Base-by-base conservation (phyloP, 257 asterid species). In the Nemophila menziesii region DNA sequence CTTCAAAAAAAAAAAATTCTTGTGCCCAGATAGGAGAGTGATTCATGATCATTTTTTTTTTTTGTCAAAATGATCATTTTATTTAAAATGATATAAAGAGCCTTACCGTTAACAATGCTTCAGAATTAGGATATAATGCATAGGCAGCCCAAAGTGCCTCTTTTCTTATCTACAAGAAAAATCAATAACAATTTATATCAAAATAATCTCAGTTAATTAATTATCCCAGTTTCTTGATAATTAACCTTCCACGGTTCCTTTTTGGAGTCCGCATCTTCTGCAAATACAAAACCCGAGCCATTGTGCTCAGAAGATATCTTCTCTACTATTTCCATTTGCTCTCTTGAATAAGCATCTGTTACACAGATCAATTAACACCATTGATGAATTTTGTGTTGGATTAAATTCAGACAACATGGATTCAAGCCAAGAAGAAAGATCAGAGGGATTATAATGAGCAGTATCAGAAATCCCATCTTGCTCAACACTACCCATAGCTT, bases 121-220 rank as follows among this genome's bases (percentile, higher is more conserved):
- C 95, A 24, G 45, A 76, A 33, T 69, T 58, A 45, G 94, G 98
- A 65, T 53, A 74, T 93, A 84, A 71, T 12, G 98, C 98, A 59
- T 78, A 81, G 73, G 87, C 82, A 46, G 98, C 96, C 98, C 98
- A 89, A 29, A 84, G 96, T 51, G 98, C 98, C 68, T 89, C 98
- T 71, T 84, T 89, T 57, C 98, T 79, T 70, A 84, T 74, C 98
- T 89, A 58, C 67, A 68, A 19, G 43, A 10, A 29, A 29, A 29
- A 5, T 33, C 37, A 21, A 24, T 7, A 15, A 51, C 16, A 55
- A 10, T n/a, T n/a, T n/a, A n/a, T 4, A 20, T 29, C n/a, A n/a
- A n/a, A 11, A 33, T 39, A 29, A 29, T 29, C 36, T 29, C 3
- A n/a, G n/a, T 29, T 7, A n/a, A n/a, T n/a, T 29, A 29, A 29